Conservation (phyloP, 1,284 basidiomycete genomes). For the Apiotrichum sp. region DNA sequence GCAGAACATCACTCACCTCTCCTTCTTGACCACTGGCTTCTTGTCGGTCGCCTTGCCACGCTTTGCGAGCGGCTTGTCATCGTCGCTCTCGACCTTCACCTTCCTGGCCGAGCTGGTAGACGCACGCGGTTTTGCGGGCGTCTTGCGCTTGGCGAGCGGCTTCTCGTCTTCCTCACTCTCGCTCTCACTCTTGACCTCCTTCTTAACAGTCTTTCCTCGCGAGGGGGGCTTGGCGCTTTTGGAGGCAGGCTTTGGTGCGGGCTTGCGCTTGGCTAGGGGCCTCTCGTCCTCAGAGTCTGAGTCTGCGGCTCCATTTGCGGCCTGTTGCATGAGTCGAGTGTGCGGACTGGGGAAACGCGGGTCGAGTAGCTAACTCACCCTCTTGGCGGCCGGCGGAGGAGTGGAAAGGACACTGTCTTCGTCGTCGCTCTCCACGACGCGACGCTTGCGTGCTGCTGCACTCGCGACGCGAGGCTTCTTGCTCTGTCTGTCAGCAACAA, state of each 20-base stretch:
- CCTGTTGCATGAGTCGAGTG: not conserved
- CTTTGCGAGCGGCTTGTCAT: constrained; percentile 47
- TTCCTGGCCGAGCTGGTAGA: constrained; percentile 16
- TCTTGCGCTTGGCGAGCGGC: constrained; percentile 13
- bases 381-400: not conserved
- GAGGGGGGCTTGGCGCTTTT: constrained; percentile 28
- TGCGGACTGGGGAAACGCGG: not conserved
- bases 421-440: constrained; percentile 36
- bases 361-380: not conserved
- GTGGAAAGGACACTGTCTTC: constrained; percentile 12
- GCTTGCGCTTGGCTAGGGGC: constrained; percentile 55
- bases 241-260: constrained; percentile 8
- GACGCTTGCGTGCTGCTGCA: constrained; percentile 29
- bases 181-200: not conserved
- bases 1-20: constrained; percentile 46
- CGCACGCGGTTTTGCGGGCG: constrained; percentile 14
- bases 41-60: constrained; percentile 46
- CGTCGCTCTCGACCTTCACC: constrained; percentile 51
- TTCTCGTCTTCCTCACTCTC: constrained; percentile 12
- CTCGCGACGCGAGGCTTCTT: constrained; percentile 23
- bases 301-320: constrained; percentile 10
- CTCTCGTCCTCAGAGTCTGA: constrained; percentile 55
- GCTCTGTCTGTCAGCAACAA: constrained; percentile 12
- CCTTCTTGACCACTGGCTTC: constrained; percentile 50
- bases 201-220: constrained; percentile 9